Evolutionary conservation across 2,329 filamentous ascomycete genomes (phyloP), one percentile per base, ranked within the genome.

Genomic region (Penicillium sp.): DNA sequence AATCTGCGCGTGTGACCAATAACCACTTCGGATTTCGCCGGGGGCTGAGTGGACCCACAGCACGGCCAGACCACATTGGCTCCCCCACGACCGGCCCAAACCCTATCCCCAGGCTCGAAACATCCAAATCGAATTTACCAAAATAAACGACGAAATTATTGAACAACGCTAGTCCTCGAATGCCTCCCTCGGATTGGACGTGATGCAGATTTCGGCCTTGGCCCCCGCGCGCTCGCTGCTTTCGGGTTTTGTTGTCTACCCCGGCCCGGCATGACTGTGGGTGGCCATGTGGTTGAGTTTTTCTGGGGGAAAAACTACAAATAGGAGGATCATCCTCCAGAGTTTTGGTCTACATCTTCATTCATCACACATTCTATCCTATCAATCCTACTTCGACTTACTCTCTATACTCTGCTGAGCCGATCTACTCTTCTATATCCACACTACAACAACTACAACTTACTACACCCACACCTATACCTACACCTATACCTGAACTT

Each of bases 31-130:
- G 50, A 16, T 22, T 9, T 22, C 18, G 42, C 50, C 39, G 45
- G 51, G 24, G 46, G 32, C 51, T 45, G 40, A 54, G 40, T 18
- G 5, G 14, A 10, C 39, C 38, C 47, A 43, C 24, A n/a, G 22
- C 38, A 27, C n/a, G 5, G 31, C 39, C 13, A 38, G 32, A 27
- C 40, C 34, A 18, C 5, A 45, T 54, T 54, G 42, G 51, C 14
- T 29, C 47, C 43, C 29, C 47, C 40, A 54, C 32, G 14, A 16
- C 27, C 40, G 46, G 32, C n/a, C 18, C 16, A 40, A 53, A 50
- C 52, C 31, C 40, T 50, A 50, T 44, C 52, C 52, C 52, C 52
- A 49, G 52, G 47, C 47, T 49, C 34, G 38, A 54, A 54, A 42
- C 52, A 54, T 45, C 32, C n/a, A 21, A 13, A n/a, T 3, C 24